These are phyloP conservation scores for Priceomyces fermenticarens DNA, from an alignment of 805 yeast genomes.

Conservation along the genomic window DNA sequence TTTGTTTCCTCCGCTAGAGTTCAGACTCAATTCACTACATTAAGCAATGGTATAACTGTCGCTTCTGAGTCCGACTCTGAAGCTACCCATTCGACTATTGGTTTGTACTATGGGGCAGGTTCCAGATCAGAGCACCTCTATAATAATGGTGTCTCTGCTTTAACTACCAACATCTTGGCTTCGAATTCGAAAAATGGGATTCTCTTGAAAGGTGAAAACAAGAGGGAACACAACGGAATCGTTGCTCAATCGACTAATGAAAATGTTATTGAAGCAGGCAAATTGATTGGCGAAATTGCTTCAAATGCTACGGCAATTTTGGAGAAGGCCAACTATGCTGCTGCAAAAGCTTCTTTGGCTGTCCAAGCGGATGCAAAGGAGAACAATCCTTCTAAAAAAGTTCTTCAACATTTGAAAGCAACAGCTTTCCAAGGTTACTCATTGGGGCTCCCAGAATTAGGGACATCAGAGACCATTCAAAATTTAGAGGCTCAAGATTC, in stretches of 20 bases:
- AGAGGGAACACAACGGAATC: constrained; percentile 65
- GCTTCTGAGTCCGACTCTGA: constrained; percentile 63
- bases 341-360: constrained; percentile 45
- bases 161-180: constrained; percentile 52
- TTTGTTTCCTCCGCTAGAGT: constrained; percentile 54
- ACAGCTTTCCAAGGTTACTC: constrained; percentile 88
- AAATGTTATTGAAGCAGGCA: constrained; percentile 50
- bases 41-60: constrained; percentile 71
- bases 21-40: constrained; percentile 66
- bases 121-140: constrained; percentile 75
- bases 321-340: constrained; percentile 44
- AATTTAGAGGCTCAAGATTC: constrained; percentile 60
- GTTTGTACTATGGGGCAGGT: constrained; percentile 74
- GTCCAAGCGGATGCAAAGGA: constrained; percentile 54
- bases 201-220: constrained; percentile 48
- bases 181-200: constrained; percentile 52
- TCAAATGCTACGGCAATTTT: constrained; percentile 35
- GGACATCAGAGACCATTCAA: constrained; percentile 64
- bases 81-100: constrained; percentile 58
- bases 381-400: constrained; percentile 51
- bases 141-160: constrained; percentile 77
- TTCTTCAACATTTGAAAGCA: constrained; percentile 72
- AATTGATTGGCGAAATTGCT: constrained; percentile 45
- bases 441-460: constrained; percentile 70
- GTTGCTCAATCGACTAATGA: constrained; percentile 53